Conservation (phyloP, 495 filamentous ascomycete genomes). For the Annulohypoxylon bovei region DNA sequence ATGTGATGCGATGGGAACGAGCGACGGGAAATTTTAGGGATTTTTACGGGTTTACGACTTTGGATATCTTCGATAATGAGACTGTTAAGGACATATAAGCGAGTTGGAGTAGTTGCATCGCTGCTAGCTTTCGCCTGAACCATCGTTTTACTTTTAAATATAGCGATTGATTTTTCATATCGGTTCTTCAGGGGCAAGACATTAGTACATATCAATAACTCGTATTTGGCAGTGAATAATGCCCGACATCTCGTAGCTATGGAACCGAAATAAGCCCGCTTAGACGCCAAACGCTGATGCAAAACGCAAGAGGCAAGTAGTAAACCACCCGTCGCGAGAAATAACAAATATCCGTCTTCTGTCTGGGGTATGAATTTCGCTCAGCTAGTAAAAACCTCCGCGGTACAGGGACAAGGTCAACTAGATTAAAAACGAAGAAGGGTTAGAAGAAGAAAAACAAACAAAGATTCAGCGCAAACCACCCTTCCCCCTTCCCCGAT, state of each 20-base stretch:
- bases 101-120: background rate
- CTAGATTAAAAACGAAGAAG: conserved; percentile 3
- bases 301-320: conserved; percentile 12
- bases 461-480: background rate
- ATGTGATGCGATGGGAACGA: conserved; percentile 10
- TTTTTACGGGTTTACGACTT: conserved; percentile 21
- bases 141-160: background rate
- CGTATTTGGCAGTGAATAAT: conserved; percentile 5
- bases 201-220: background rate
- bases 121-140: background rate
- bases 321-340: conserved; percentile 18
- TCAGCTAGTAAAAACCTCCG: conserved; percentile 7
- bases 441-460: background rate
- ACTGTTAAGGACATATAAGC: conserved; percentile 8
- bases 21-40: background rate
- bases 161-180: background rate
- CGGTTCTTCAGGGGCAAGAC: too few species aligned
- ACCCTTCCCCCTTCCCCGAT: background rate
- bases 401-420: conserved; percentile 2
- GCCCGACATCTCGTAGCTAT: conserved; percentile 20
- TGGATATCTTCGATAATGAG: conserved; percentile 30
- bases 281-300: conserved; percentile 44
- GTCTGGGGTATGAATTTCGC: conserved; percentile 13
- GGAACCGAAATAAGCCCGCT: conserved; percentile 18
- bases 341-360: conserved; percentile 25